Conservation (phyloP, 768 basidiomycete species). For the Suillus discolor region DNA sequence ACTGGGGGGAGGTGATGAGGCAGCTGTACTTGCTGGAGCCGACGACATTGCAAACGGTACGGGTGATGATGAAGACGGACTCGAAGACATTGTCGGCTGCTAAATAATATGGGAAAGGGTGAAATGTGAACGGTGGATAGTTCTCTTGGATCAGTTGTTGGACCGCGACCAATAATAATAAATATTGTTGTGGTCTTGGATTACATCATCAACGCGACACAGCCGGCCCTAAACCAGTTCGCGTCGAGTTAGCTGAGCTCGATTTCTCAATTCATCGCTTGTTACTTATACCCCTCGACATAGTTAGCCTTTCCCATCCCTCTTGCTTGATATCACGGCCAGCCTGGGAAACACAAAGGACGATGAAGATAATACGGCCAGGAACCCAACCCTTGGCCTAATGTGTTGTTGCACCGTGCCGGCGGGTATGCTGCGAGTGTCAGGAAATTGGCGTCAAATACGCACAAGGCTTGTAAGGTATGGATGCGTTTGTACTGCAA, state of each 20-base stretch:
- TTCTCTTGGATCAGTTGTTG: neutral
- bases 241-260: no score
- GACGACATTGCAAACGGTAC: constrained; percentile 21
- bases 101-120: constrained; percentile 1
- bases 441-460: no score
- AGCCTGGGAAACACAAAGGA: no score
- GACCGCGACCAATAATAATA: constrained; percentile 2
- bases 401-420: no score
- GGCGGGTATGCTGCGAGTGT: no score
- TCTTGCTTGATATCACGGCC: neutral
- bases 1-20: constrained; percentile 30
- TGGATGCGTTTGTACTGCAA: neutral
- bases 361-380: no score
- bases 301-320: neutral
- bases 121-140: neutral
- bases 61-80: constrained; percentile 18
- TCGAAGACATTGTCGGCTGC: constrained; percentile 23
- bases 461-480: neutral
- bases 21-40: constrained; percentile 23
- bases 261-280: no score
- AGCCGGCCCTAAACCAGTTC: constrained; percentile 23
- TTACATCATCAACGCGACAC: constrained; percentile 32
- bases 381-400: no score
- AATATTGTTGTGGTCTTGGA: constrained; percentile 2
- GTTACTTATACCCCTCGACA: neutral